Evolutionary conservation across 2,329 filamentous ascomycete species (phyloP).

Genomic region (Peltaster fructicola): DNA sequence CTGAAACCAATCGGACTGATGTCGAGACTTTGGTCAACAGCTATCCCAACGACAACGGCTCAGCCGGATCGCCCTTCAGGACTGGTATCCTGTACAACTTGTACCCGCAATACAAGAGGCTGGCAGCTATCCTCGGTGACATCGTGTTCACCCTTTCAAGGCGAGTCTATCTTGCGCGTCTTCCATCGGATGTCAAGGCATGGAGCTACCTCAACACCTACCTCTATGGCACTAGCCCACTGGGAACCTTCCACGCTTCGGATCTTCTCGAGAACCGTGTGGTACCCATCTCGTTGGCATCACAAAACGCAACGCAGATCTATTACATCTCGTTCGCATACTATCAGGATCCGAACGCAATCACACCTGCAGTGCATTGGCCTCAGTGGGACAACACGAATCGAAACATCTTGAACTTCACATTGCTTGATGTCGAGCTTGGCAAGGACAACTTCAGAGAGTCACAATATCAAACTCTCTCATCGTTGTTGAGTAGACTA

Average conservation of each 20-base stretch:
- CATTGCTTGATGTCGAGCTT: no score
- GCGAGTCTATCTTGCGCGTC: slow-evolving; percentile 40
- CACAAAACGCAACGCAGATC: slow-evolving; percentile 1
- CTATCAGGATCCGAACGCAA: slow-evolving; percentile 15
- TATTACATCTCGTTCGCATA: slow-evolving; percentile 2
- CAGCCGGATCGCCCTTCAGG: slow-evolving; percentile 52
- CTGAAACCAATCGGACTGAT: slow-evolving; percentile 1
- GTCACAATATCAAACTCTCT: no score
- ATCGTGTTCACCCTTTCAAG: slow-evolving; percentile 56
- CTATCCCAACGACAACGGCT: slow-evolving; percentile 39
- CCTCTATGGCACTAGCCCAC: slow-evolving; percentile 48
- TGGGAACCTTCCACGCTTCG: slow-evolving; percentile 60
- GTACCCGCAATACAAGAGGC: slow-evolving; percentile 61
- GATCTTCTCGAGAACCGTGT: slow-evolving; percentile 51
- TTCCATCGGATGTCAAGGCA: slow-evolving; percentile 40
- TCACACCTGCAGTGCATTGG: no score
- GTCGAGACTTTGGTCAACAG: slow-evolving; percentile 40
- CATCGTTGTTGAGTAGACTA: no score
- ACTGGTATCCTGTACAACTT: slow-evolving; percentile 51
- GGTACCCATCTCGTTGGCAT: not conserved
- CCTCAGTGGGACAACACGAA: no score
- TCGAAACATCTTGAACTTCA: no score
- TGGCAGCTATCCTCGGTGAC: slow-evolving; percentile 59
- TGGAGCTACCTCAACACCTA: slow-evolving; percentile 68
- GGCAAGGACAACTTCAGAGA: no score